These are phyloP conservation scores for Hansenula lynferdii DNA, from an alignment of 1,139 yeast species.

Conservation along the genomic window DNA sequence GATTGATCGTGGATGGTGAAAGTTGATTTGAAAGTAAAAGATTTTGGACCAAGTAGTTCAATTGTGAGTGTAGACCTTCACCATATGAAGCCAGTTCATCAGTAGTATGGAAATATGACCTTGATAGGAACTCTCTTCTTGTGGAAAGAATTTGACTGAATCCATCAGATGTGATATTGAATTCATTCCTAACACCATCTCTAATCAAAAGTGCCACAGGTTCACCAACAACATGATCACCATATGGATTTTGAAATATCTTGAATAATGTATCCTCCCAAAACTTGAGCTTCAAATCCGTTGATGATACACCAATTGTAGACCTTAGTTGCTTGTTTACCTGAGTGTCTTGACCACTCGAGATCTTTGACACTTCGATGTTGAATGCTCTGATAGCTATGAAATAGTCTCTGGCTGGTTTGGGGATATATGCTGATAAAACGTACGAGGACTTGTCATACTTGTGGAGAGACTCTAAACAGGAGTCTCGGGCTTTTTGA, in stretches of 20 bases:
- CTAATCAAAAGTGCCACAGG: constrained; percentile 59
- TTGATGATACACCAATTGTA: constrained; percentile 40
- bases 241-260: constrained; percentile 36
- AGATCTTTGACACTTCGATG: constrained; percentile 58
- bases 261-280: constrained; percentile 52
- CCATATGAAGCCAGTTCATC: constrained; percentile 73
- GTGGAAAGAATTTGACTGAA: constrained; percentile 62
- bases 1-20: constrained; percentile 50
- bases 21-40: constrained; percentile 52
- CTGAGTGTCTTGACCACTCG: constrained; percentile 38
- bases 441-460: constrained; percentile 65
- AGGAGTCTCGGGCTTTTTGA: constrained; percentile 8
- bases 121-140: constrained; percentile 46
- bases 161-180: constrained; percentile 49
- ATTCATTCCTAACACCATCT: constrained; percentile 42
- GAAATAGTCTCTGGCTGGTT: constrained; percentile 58
- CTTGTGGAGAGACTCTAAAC: constrained; percentile 24
- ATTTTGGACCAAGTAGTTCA: constrained; percentile 65
- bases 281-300: constrained; percentile 54
- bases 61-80: constrained; percentile 74
- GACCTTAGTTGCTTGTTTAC: constrained; percentile 16
- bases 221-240: constrained; percentile 44
- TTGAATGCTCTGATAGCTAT: constrained; percentile 69
- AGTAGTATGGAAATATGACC: constrained; percentile 42
- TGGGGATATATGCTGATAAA: constrained; percentile 67